phyloP scores from a whole-genome alignment of 139 green algal species.

The Picochlorum sp. region DNA sequence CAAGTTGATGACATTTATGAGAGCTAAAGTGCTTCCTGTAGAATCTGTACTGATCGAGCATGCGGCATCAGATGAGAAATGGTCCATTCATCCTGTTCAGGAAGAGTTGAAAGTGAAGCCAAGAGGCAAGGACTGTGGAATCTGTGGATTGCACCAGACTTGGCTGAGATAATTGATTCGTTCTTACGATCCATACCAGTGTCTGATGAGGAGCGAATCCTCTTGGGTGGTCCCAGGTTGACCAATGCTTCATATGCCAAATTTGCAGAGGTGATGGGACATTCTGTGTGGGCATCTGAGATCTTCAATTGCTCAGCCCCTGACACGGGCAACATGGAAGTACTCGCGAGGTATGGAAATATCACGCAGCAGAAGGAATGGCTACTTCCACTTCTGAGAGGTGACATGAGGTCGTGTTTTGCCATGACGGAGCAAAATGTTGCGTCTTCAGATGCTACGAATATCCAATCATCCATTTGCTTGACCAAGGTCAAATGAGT shows the following conservation, averaged over 20 bases:
- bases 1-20: slow-evolving; percentile 67
- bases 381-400: slow-evolving; percentile 86
- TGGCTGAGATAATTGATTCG: slow-evolving; percentile 14
- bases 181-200: slow-evolving; percentile 12
- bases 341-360: slow-evolving; percentile 73
- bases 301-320: slow-evolving; percentile 98
- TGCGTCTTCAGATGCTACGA: slow-evolving; percentile 93
- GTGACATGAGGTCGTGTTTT: slow-evolving; percentile 88
- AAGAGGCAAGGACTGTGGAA: slow-evolving; percentile 86
- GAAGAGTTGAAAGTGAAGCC: slow-evolving; percentile 78
- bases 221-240: slow-evolving; percentile 68
- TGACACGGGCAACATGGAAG: slow-evolving; percentile 99
- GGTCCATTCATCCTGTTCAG: slow-evolving; percentile 65
- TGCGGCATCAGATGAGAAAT: slow-evolving; percentile 39
- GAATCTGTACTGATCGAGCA: slow-evolving; percentile 43
- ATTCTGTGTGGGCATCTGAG: slow-evolving; percentile 74
- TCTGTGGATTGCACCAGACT: slow-evolving; percentile 80
- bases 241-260: slow-evolving; percentile 90
- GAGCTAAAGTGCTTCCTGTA: slow-evolving; percentile 57
- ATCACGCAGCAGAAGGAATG: slow-evolving; percentile 74
- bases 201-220: background rate
- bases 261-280: slow-evolving; percentile 56
- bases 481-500: slow-evolving; percentile 8
- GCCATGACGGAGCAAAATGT: slow-evolving; percentile 97
- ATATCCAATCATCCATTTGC: slow-evolving; percentile 69